Evolutionary conservation across 2,329 filamentous ascomycete species (phyloP).

Genomic region (Alternaria ventricosa): DNA sequence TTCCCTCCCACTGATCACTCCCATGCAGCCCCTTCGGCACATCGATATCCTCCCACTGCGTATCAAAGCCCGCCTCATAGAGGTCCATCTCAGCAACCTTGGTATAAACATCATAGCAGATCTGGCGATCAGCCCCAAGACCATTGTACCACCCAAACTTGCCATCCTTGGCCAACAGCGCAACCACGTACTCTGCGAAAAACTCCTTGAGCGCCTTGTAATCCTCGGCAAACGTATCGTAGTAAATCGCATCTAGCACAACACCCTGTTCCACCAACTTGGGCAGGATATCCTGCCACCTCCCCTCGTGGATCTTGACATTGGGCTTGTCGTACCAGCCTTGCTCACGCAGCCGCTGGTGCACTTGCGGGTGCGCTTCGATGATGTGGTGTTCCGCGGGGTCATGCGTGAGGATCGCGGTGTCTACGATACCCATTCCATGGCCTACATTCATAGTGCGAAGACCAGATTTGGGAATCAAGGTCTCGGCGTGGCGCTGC

Average conservation of each 20-base stretch:
- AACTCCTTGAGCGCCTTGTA: conserved; percentile 48
- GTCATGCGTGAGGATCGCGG: conserved; percentile 71
- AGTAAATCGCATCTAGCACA: conserved; percentile 73
- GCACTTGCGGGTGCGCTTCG: conserved; percentile 81
- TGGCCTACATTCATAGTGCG: conserved; percentile 86
- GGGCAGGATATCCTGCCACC: conserved; percentile 82
- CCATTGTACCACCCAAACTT: conserved; percentile 50
- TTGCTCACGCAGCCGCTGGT: conserved; percentile 69
- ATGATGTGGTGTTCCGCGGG: conserved; percentile 81
- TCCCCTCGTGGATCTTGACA: conserved; percentile 69
- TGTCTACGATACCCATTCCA: conserved; percentile 88
- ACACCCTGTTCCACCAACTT: conserved; percentile 71
- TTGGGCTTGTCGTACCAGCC: conserved; percentile 71
- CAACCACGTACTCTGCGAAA: conserved; percentile 46
- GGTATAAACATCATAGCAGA: conserved; percentile 50
- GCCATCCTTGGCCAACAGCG: conserved; percentile 40
- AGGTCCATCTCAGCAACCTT: conserved; percentile 49
- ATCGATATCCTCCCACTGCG: conserved; percentile 45
- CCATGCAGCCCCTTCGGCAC: conserved; percentile 42
- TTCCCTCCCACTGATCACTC: conserved; percentile 46
- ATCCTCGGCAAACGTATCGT: conserved; percentile 49
- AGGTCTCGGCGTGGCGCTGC: conserved; percentile 73
- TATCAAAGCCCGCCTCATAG: conserved; percentile 46
- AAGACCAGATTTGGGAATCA: conserved; percentile 67
- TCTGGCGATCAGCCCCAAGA: conserved; percentile 46